Percentiles rank a stretch among this genome's conserved stretches.
Conservation (phyloP, 2,329 filamentous ascomycete genomes). For the Exophiala bonariae region DNA sequence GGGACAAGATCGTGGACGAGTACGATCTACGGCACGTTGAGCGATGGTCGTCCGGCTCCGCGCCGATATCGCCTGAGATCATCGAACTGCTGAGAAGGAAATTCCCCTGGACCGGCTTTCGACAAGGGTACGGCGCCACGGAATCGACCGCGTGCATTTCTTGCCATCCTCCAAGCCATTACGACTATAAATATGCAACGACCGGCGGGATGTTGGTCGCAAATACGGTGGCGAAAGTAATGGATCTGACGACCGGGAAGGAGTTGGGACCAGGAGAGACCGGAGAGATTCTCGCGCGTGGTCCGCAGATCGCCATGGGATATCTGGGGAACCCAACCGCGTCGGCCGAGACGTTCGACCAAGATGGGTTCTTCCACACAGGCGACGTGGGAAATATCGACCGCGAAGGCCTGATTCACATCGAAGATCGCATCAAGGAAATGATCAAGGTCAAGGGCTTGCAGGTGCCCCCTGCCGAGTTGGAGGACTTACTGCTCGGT, state of each 20-base stretch:
- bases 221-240: constrained; percentile 59
- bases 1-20: constrained; percentile 51
- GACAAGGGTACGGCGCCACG: constrained; percentile 70
- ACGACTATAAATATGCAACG: constrained; percentile 59
- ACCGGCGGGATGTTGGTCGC: constrained; percentile 49
- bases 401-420: constrained; percentile 52
- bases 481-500: constrained; percentile 58
- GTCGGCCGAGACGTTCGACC: constrained; percentile 68
- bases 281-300: constrained; percentile 68
- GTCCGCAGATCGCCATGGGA: constrained; percentile 77
- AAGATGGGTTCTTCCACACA: constrained; percentile 58
- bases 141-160: constrained; percentile 65
- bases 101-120: constrained; percentile 62
- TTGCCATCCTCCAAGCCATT: constrained; percentile 57
- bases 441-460: constrained; percentile 64
- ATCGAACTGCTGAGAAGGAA: constrained; percentile 55
- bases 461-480: constrained; percentile 62
- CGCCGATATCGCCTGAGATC: constrained; percentile 59
- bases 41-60: constrained; percentile 61
- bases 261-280: constrained; percentile 50
- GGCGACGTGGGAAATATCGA: constrained; percentile 67
- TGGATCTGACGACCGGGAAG: constrained; percentile 50
- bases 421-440: constrained; percentile 43
- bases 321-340: constrained; percentile 74
- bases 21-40: constrained; percentile 55